These are phyloP conservation scores for Phlyctochytrium bullatum DNA, from an alignment of 192 early-diverging fungal genomes.

Conservation along the genomic window DNA sequence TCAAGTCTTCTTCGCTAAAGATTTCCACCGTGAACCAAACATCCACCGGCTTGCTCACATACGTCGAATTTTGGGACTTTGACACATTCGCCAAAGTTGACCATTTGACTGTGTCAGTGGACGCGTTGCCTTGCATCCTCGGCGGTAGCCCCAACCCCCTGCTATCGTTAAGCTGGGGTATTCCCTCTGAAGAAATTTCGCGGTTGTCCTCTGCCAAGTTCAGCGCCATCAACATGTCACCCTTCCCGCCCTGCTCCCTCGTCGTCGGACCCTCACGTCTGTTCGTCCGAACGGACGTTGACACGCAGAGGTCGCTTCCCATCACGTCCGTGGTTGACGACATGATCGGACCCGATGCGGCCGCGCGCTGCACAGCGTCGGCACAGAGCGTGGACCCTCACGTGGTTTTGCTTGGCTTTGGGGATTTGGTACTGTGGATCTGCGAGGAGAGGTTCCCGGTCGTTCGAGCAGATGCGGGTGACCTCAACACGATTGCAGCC, in stretches of 20 bases:
- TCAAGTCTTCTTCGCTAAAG: background rate
- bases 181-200: background rate
- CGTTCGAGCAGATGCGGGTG: too few relatives aligned
- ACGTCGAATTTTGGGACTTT: constrained; percentile 22
- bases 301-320: background rate
- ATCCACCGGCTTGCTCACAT: background rate
- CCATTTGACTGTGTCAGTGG: background rate
- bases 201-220: background rate
- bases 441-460: background rate
- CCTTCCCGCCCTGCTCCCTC: background rate
- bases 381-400: constrained; percentile 11
- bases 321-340: background rate
- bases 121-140: constrained; percentile 4
- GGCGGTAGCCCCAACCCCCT: constrained; percentile 7
- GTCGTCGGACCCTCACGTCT: constrained; percentile 4
- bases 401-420: constrained; percentile 10
- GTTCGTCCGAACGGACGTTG: background rate
- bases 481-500: too few relatives aligned
- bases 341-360: constrained; percentile 8
- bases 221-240: background rate
- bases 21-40: background rate
- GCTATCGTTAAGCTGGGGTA: constrained; percentile 8
- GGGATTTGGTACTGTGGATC: constrained; percentile 20
- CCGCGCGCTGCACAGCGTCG: constrained; percentile 11
- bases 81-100: constrained; percentile 2